Evolutionary conservation across 2,329 filamentous ascomycete species (phyloP).

Genomic region (Nannizzia gypsea): DNA sequence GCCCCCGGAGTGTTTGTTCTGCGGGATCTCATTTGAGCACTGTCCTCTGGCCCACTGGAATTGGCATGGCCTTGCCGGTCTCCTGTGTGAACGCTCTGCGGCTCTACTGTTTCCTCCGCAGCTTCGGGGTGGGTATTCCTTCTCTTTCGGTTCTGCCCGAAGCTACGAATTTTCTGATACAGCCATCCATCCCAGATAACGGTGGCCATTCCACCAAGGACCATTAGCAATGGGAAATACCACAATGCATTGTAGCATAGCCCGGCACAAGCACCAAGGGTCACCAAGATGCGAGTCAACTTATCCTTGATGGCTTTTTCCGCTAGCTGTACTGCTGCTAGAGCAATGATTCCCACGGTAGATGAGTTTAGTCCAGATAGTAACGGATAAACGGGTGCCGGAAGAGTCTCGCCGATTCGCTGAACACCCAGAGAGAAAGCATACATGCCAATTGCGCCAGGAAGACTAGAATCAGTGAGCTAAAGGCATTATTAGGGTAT

Average conservation of each 20-base stretch:
- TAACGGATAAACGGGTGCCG: constrained; percentile 53
- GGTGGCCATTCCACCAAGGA: constrained; percentile 42
- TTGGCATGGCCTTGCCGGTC: not conserved
- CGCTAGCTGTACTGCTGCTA: constrained; percentile 57
- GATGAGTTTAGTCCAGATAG: constrained; percentile 60
- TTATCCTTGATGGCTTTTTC: constrained; percentile 56
- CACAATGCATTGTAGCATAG: constrained; percentile 60
- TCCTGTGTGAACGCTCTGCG: constrained; percentile 7
- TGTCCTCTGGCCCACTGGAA: not conserved
- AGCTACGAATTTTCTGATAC: constrained; percentile 29
- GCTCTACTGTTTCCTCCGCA: constrained; percentile 10
- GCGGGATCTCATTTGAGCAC: not conserved
- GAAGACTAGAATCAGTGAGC: constrained; percentile 38
- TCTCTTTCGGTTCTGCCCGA: not conserved
- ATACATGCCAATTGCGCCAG: constrained; percentile 60
- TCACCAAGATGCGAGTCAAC: constrained; percentile 51
- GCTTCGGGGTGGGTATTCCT: not conserved
- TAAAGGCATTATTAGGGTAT: not conserved
- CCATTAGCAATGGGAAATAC: constrained; percentile 60
- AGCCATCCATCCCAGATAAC: constrained; percentile 47
- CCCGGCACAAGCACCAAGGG: constrained; percentile 51
- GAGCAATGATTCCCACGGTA: constrained; percentile 58
- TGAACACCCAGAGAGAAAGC: constrained; percentile 54
- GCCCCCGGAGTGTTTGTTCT: not conserved
- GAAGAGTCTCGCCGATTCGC: constrained; percentile 47